These are phyloP conservation scores for Cichorium intybus DNA, from an alignment of 140 eudicot species.

Conservation along the genomic window DNA sequence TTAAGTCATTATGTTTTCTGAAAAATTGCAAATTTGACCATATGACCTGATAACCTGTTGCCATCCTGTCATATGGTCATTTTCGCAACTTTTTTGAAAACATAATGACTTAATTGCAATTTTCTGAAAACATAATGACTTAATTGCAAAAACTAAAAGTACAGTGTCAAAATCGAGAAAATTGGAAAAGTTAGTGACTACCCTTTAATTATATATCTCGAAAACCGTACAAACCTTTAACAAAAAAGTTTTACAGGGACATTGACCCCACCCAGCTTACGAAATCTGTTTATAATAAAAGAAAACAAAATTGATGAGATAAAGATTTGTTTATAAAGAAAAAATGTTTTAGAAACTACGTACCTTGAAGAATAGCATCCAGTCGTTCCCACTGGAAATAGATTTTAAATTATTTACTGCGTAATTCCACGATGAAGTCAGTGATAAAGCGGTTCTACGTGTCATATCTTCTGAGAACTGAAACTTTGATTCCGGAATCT, in stretches of 20 bases:
- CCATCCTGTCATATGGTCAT: no score
- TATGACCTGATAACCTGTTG: no score
- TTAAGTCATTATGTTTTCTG: no score
- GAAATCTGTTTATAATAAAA: constrained; percentile 45
- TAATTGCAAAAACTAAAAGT: no score
- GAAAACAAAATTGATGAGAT: background rate
- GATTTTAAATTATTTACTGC: constrained; percentile 51
- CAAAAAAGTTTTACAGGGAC: constrained; percentile 49
- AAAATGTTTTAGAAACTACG: no score
- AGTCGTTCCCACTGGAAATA: constrained; percentile 70
- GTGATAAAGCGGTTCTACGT: constrained; percentile 57
- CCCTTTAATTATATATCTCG: background rate
- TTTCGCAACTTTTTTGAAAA: no score
- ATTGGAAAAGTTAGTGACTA: no score
- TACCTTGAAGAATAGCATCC: constrained; percentile 74
- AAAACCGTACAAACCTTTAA: constrained; percentile 40
- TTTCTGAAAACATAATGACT: no score
- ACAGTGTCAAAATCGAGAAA: no score
- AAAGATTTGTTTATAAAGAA: no score
- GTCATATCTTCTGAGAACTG: constrained; percentile 59
- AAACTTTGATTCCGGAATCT: constrained; percentile 69
- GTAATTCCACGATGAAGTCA: constrained; percentile 63
- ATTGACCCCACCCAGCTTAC: constrained; percentile 60
- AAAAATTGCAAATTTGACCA: no score
- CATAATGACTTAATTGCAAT: no score